Evolutionary conservation across 2,329 filamentous ascomycete genomes (phyloP), one percentile per base, ranked within the genome.

Genomic region (Colletotrichum orchidophilum): DNA sequence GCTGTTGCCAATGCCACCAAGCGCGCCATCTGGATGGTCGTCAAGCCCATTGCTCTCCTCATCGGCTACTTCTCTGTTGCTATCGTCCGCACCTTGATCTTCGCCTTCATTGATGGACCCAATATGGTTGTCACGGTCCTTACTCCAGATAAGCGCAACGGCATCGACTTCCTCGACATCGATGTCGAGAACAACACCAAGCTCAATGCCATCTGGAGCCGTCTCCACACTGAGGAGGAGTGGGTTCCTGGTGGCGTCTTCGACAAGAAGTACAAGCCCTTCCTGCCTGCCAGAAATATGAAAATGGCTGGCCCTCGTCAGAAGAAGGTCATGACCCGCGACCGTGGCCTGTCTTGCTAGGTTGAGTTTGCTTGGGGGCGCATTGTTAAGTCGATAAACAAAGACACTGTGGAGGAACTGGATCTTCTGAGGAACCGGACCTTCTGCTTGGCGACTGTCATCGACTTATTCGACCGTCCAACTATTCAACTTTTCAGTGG

Each of bases 201-300:
- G 53, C 66, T 72, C 33, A 72, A 72, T 29, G 46, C 53, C n/a
- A 64, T 69, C 66, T 65, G 62, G 54, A 39, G 59, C 49, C 60
- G 54, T 7, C 46, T 70, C 35, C 54, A 60, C 29, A 39, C 61
- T 18, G 49, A 58, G 24, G 66, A 60, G 9, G 46, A 55, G 31
- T 46, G 29, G 54, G 39, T 50, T 9, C 46, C 66, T 8, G 54
- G 49, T 9, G 29, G 66, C n/a, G 60, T 72, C 49, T 64, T 60
- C 2, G 70, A 72, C n/a, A 72, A 72, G 31, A 69, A 70, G 65
- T 70, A 72, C 26, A 69, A 69, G 49, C 70, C 70, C 9, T 72
- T 60, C 39, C 31, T 70, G 12, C 18, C 53, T 5, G 35, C 60
- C 11, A 24, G 46, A 24, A 64, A 70, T 3, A 50, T 72, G 66